Conservation (phyloP, 2,329 filamentous ascomycete genomes). For the Fusarium transvaalense region DNA sequence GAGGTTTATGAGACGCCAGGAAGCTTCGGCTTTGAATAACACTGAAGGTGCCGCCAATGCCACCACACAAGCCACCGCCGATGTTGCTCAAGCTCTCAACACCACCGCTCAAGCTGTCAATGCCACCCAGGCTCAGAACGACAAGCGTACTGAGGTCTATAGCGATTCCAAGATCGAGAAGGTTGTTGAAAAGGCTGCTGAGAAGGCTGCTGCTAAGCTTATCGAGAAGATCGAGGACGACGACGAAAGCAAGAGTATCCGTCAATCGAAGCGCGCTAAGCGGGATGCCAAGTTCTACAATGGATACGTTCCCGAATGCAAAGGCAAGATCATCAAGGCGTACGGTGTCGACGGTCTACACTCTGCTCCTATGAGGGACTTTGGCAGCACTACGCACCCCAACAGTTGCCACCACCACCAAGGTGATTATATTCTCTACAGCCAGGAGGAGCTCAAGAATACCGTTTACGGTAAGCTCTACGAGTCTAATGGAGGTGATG, state of each 20-base stretch:
- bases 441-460: conserved; percentile 31
- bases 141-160: conserved; percentile 20
- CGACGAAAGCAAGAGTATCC: neutral
- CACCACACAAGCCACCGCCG: neutral
- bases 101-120: neutral
- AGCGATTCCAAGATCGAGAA: conserved; percentile 29
- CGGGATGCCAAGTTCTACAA: conserved; percentile 41
- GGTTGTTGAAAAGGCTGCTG: conserved; percentile 25
- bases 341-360: conserved; percentile 23
- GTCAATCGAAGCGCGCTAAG: neutral
- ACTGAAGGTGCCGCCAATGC: neutral
- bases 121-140: neutral
- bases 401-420: conserved; percentile 34
- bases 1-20: conserved; percentile 1
- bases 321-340: conserved; percentile 25
- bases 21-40: neutral
- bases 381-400: conserved; percentile 27
- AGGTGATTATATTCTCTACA: conserved; percentile 34
- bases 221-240: conserved; percentile 19
- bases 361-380: conserved; percentile 17
- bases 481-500: neutral
- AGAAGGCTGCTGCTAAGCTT: conserved; percentile 17
- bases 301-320: conserved; percentile 26
- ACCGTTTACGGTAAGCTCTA: conserved; percentile 25
- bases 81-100: neutral